Conservation (phyloP, 2,329 filamentous ascomycete species). For the Nemania diffusa region DNA sequence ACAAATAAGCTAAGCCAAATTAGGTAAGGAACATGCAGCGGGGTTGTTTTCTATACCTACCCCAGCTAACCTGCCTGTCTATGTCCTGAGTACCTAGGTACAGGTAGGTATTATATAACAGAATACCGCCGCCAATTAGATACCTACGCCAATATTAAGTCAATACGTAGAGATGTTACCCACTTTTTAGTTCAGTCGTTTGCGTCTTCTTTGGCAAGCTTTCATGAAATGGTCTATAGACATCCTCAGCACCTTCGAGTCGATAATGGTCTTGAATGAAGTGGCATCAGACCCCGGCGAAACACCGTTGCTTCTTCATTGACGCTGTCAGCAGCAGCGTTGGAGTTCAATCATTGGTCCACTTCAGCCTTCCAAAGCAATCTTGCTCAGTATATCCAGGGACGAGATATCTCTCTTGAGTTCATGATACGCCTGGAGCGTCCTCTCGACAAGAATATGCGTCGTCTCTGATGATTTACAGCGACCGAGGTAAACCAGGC, state of each 20-base stretch:
- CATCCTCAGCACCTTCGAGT: constrained; percentile 29
- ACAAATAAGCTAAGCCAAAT: not conserved
- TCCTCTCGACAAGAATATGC: constrained; percentile 19
- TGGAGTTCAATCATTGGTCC: constrained; percentile 27
- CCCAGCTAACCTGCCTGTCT: not conserved
- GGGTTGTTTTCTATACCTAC: constrained; percentile 4
- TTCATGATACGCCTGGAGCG: constrained; percentile 33
- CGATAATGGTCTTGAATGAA: constrained; percentile 25
- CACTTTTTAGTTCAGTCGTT: not conserved
- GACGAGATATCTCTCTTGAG: constrained; percentile 33
- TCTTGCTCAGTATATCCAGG: constrained; percentile 19
- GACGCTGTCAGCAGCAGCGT: constrained; percentile 23
- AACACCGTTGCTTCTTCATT: constrained; percentile 29
- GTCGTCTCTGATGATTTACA: constrained; percentile 17
- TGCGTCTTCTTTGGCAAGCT: not conserved
- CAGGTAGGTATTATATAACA: not conserved
- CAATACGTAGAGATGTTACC: not conserved
- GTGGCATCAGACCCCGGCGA: constrained; percentile 23
- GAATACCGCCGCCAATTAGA: no score
- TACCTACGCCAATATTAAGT: no score
- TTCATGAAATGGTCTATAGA: constrained; percentile 15
- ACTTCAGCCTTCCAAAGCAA: constrained; percentile 24
- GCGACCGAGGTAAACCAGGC: constrained; percentile 45
- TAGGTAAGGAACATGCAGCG: constrained; percentile 1
- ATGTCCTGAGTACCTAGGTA: not conserved